phyloP scores from a whole-genome alignment of 2,329 filamentous ascomycete species.

The Orbilia oligospora region DNA sequence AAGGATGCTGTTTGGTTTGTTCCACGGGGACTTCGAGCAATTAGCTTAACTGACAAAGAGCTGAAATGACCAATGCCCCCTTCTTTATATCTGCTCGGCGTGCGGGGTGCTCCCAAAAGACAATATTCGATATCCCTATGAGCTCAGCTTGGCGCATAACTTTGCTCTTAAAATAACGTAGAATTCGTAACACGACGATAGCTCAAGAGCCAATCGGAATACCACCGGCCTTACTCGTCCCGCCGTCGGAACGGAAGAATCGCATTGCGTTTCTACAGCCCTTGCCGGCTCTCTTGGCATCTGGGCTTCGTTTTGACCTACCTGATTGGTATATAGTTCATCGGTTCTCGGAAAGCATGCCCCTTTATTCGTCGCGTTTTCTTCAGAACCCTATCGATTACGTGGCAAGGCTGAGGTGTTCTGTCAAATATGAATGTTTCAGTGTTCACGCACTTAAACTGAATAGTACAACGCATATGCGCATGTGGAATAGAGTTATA shows the following conservation, averaged over 20 bases:
- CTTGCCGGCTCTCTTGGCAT: conserved; percentile 4
- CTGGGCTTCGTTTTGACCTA: conserved; percentile 20
- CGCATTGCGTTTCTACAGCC: background rate
- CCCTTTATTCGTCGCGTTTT: background rate
- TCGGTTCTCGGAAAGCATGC: background rate
- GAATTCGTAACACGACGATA: conserved; percentile 1
- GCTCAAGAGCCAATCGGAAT: conserved; percentile 5
- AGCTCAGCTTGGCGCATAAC: conserved; percentile 6
- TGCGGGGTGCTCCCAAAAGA: background rate
- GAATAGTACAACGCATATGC: too few species aligned
- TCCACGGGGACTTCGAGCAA: too few species aligned
- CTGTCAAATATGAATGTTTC: too few species aligned
- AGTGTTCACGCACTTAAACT: too few species aligned
- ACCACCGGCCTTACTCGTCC: conserved; percentile 1
- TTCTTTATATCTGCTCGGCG: background rate
- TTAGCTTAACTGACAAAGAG: background rate
- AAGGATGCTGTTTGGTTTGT: too few species aligned
- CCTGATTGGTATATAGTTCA: background rate
- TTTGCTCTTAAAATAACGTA: background rate
- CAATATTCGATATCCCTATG: background rate
- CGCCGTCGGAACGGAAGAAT: background rate
- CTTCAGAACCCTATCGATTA: background rate
- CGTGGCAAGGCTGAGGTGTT: background rate
- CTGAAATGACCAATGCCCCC: background rate
- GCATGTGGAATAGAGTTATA: too few species aligned